These are phyloP conservation scores for Aspergillus brasiliensis DNA, from an alignment of 2,329 filamentous ascomycete species.

Conservation along the genomic window DNA sequence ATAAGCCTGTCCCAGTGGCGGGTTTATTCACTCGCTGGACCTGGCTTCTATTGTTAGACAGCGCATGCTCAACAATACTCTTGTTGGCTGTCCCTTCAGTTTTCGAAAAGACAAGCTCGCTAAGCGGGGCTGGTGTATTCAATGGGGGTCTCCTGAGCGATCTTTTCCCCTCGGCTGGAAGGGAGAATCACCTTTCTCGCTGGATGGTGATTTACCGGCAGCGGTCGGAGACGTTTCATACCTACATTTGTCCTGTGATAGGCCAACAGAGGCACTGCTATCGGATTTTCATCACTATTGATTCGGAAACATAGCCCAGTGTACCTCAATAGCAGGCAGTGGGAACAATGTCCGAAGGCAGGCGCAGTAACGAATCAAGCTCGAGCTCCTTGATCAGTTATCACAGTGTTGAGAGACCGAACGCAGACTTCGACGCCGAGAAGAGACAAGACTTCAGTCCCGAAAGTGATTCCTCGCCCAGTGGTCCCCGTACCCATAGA, in stretches of 20 bases:
- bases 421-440: neutral
- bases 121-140: neutral
- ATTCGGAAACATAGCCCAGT: neutral
- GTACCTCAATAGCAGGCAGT: neutral
- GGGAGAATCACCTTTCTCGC: neutral
- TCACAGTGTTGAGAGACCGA: neutral
- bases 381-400: slow-evolving; percentile 1
- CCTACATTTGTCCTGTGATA: neutral
- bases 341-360: neutral
- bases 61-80: neutral
- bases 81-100: neutral
- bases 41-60: neutral
- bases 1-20: neutral
- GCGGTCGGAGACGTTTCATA: neutral
- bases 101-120: neutral
- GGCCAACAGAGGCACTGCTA: neutral
- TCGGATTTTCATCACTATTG: neutral
- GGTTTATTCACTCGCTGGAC: neutral
- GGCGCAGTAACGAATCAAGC: neutral
- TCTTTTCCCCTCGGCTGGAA: neutral
- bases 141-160: neutral
- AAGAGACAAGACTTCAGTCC: neutral
- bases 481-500: neutral
- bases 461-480: neutral
- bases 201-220: neutral